phyloP scores from a whole-genome alignment of 163 green algal genomes.

The Coccomyxa subellipsoidea region DNA sequence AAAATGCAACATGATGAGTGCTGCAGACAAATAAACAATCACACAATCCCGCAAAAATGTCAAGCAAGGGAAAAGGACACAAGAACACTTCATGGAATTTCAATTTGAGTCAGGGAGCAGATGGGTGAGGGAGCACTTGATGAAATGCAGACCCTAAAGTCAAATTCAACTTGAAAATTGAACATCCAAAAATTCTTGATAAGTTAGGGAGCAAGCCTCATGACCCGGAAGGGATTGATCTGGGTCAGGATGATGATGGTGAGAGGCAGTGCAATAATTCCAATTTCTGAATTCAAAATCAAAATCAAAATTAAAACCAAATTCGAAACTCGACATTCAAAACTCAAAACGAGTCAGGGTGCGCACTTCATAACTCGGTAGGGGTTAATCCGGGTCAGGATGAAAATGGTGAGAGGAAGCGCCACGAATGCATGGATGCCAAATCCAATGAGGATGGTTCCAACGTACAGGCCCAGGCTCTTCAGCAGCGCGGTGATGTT shows the following conservation, averaged over 20 bases:
- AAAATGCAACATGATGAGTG: no score
- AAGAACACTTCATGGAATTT: no score
- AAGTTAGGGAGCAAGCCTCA: not conserved
- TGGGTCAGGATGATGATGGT: not conserved
- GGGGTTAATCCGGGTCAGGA: not conserved
- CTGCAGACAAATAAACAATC: no score
- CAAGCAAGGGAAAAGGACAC: no score
- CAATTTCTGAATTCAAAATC: not conserved
- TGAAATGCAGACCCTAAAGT: no score
- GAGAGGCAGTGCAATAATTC: not conserved
- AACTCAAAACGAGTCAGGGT: not conserved
- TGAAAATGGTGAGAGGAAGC: not conserved
- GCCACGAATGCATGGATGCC: not conserved
- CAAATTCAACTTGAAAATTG: no score
- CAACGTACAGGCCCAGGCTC: not conserved
- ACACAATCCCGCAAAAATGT: no score
- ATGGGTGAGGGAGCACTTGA: no score
- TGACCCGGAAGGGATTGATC: not conserved
- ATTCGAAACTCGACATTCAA: no score
- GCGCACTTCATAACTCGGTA: not conserved
- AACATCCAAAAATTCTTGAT: conserved; percentile 1
- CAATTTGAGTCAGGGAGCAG: no score
- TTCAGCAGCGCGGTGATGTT: not conserved
- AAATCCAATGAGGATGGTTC: not conserved
- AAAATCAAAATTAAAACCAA: no score